Evolutionary conservation across 352 stramenopile genomes (phyloP), one percentile per base, ranked within the genome.

Genomic region (Phytophthora crassamura): DNA sequence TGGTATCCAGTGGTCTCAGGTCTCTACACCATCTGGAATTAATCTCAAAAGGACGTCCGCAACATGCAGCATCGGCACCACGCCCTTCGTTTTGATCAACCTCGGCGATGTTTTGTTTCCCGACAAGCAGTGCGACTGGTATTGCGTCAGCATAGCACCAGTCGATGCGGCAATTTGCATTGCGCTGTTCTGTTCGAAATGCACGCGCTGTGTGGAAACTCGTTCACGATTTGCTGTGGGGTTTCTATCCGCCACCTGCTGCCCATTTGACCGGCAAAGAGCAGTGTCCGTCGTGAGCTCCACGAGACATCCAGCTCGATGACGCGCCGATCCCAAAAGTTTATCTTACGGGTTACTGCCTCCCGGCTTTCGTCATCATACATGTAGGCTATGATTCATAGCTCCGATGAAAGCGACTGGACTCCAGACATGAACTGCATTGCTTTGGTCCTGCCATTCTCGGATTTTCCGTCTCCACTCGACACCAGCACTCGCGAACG

Each of bases 271-370:
- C 7, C 38, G 50, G 56, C 22, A 42, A 40, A 68, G 43, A 68
- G 43, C 52, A 42, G 60, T 63, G 52, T 58, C 59, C 30, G 47
- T 59, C 34, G 38, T 10, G 5, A n/a, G 38, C 15, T 12, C 41
- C 9, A 28, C 20, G 25, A 16, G 41, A 68, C 61, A 46, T 64
- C 40, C 30, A 49, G 52, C 45, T 25, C 52, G 42, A 68, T 63
- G 12, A 51, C 59, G 14, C 28, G 36, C 61, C 39, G 53, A 69
- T 69, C 61, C 54, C 61, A 12, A 69, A 69, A 32, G n/a, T n/a
- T 42, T 64, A 48, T 59, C 54, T 22, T 64, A 35, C 49, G 16
- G 14, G 38, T 33, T 7, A 11, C 18, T 22, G 7, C 22, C 3
- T 28, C 46, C 28, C 51, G 30, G 20, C 30, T 68, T 64, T 64